A percentile compares a stretch with the other conserved stretches of the same genome.
phyloP scores from a whole-genome alignment of 2,329 filamentous ascomycete species.

The Periconia digitata region DNA sequence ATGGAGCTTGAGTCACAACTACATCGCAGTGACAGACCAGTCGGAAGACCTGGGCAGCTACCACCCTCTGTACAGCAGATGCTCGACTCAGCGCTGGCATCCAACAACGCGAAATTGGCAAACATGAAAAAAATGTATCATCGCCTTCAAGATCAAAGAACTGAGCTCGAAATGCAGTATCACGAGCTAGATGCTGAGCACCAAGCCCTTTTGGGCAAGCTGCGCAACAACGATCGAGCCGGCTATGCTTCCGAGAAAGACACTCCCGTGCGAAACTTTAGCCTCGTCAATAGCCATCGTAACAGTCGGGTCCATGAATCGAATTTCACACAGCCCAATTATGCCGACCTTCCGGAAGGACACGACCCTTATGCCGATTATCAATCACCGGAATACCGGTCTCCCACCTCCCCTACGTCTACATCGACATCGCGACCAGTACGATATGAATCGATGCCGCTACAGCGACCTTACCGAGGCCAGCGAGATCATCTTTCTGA shows the following conservation, averaged over 20 bases:
- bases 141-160: slow-evolving; percentile 53
- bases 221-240: slow-evolving; percentile 21
- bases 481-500: slow-evolving; percentile 28
- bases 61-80: slow-evolving; percentile 48
- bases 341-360: slow-evolving; percentile 24
- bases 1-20: slow-evolving; percentile 47
- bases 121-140: slow-evolving; percentile 57
- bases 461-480: slow-evolving; percentile 18
- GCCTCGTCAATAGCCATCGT: slow-evolving; percentile 10
- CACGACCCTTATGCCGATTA: slow-evolving; percentile 34
- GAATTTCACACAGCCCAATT: slow-evolving; percentile 27
- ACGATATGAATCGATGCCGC: slow-evolving; percentile 30
- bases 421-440: slow-evolving; percentile 22
- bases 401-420: slow-evolving; percentile 29
- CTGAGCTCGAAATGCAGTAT: slow-evolving; percentile 52
- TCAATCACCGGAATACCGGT: slow-evolving; percentile 31
- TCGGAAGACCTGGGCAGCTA: slow-evolving; percentile 34
- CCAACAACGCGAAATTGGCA: slow-evolving; percentile 50
- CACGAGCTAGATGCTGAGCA: slow-evolving; percentile 43
- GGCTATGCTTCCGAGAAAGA: slow-evolving; percentile 12
- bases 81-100: slow-evolving; percentile 52
- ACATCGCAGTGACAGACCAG: slow-evolving; percentile 26
- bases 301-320: slow-evolving; percentile 22
- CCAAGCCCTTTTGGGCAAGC: slow-evolving; percentile 28
- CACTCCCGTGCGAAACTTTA: slow-evolving; percentile 30